Base-by-base conservation (phyloP, 179 eudicot species). In the Beta corolliflora region DNA sequence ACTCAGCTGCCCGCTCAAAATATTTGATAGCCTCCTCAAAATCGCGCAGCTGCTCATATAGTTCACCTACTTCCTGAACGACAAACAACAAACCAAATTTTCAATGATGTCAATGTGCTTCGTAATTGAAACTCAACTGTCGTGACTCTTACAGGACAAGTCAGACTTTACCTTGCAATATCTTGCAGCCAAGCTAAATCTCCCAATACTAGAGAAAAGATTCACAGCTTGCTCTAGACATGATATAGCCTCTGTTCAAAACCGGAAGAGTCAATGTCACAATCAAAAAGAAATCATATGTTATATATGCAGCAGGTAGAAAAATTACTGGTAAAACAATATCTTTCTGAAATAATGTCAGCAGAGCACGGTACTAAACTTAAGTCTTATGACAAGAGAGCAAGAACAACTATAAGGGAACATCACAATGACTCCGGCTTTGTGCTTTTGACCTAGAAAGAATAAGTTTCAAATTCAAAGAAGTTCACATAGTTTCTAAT, bases 31-130 rank as follows among this genome's bases (percentile, higher is more conserved):
- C 88, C 68, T 85, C 85, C 79, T 87, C 87, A 36, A 84, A 72
- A 77, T 88, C 73, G 7, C 84, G 78, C 14, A 80, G 83, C 70
- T 84, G 81, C 84, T 88, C 94, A 65, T 85, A 85, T 52, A 89
- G 66, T 18, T 89, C 89, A 44, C 86, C 94, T n/a, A 84, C 83
- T 77, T 88, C 91, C 91, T 89, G 76, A 53, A 82, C 31, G 55
- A 61, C 65, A 25, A 25, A 25, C 29, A 77, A 12, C 0, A 25
- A n/a, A n/a, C 46, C 29, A 13, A n/a, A 9, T 3, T 13, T 36
- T 36, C 41, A 36, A 9, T 4, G 23, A 7, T n/a, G 29, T 25
- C 16, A 21, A 5, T n/a, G 21, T 76, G 5, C 36, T 31, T 25
- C 8, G 9, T 60, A 18, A 25, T 14, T 29, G 69, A 67, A 2